Base-by-base conservation (phyloP, 345 rosid species). In the Linum usitatissimum region DNA sequence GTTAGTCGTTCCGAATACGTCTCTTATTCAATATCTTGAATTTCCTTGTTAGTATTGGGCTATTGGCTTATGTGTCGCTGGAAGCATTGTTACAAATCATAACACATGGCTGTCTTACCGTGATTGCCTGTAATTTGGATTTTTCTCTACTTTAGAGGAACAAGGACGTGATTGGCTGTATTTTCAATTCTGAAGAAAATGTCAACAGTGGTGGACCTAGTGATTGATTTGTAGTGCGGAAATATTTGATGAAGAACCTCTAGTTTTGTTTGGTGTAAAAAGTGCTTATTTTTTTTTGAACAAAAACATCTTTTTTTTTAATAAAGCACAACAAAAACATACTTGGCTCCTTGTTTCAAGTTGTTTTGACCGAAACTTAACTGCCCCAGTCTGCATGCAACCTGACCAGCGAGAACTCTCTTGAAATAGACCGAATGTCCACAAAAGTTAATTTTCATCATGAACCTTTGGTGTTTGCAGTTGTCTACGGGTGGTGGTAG, bases 401-500 rank as follows among this genome's bases (percentile, higher is more conserved):
- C 48, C 5, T 45, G 51, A 45, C 14, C 15, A 45, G 17, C 17
- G 51, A 45, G 51, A 10, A 10, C 10, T 4, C 15, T 45, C 15
- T 10, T 6, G 51, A 13, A 45, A 45, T 45, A 1, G 14, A 10
- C 51, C 10, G 51, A 45, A 45, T 45, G 13, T 45, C 15, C 51
- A 45, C 17, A 4, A 45, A 15, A 45, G 14, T 45, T 45, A 3
- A 6, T 3, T 12, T 15, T 3, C 3, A 10, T 12, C 14, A 45
- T 4, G 51, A 45, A 10, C 17, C 51, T 10, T 45, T 45, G 51
- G 51, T 45, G 51, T 45, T 45, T 45, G 51, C 51, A 91, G 98
- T 78, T 91, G 53, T 86, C 96, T 68, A 80, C 75, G 28, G 83
- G 79, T 5, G 98, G 98, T 0, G 96, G 98, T 31, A 83, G 98